Evolutionary conservation across 441 rosid genomes (phyloP).

Genomic region (Syzygium malaccense): DNA sequence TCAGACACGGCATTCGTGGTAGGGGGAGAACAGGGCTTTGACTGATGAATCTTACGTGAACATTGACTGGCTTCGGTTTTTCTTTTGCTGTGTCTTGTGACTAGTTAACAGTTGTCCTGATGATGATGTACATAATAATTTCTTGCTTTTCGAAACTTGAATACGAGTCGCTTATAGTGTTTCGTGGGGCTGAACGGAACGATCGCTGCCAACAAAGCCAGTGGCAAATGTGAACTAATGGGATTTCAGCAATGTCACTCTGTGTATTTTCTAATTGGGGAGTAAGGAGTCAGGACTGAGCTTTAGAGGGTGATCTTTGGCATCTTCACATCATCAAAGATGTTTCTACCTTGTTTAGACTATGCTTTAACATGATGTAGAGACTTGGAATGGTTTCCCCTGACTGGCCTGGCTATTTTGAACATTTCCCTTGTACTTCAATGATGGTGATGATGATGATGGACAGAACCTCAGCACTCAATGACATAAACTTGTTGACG

Average conservation of each 20-base stretch:
- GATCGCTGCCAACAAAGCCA: not conserved
- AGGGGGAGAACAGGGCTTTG: constrained; percentile 8
- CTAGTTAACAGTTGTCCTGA: constrained; percentile 19
- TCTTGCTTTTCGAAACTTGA: constrained; percentile 2
- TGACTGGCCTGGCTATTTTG: not conserved
- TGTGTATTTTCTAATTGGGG: not conserved
- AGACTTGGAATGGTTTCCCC: not conserved
- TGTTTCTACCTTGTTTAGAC: not conserved
- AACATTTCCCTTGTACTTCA: not conserved
- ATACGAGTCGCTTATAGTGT: not conserved
- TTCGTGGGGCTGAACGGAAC: not conserved
- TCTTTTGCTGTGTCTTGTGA: not conserved
- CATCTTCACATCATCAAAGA: not conserved
- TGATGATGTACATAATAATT: constrained; percentile 28
- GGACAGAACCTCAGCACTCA: not conserved
- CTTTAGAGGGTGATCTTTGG: not conserved
- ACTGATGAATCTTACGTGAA: constrained; percentile 15
- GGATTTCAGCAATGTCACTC: not conserved
- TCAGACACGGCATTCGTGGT: constrained; percentile 43
- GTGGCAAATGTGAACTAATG: not conserved
- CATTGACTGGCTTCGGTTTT: constrained; percentile 8
- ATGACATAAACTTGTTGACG: not conserved
- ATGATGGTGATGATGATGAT: not conserved
- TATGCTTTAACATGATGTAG: not conserved
- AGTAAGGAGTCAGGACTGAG: not conserved